Conservation (phyloP, 1,284 basidiomycete genomes). For the Erythrobasidium hasegawianum region DNA sequence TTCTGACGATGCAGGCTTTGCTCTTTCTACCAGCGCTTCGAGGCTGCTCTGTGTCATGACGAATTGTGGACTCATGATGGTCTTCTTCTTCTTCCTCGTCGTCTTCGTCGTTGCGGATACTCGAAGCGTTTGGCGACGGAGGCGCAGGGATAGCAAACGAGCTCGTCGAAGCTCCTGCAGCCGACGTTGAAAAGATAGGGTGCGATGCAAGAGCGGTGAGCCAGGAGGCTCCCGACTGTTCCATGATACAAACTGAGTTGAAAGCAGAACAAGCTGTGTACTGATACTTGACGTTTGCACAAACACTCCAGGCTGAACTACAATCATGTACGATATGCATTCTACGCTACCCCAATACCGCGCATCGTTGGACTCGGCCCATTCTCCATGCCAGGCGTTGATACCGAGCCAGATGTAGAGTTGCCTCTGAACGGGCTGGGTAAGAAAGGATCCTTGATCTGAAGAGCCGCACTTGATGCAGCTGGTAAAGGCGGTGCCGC, state of each 20-base stretch:
- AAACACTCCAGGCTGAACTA: neutral
- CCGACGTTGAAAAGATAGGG: slow-evolving; percentile 33
- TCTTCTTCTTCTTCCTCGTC: slow-evolving; percentile 2
- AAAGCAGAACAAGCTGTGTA: neutral
- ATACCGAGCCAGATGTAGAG: neutral
- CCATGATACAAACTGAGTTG: neutral
- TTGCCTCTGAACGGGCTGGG: slow-evolving; percentile 11
- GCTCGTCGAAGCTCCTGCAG: neutral
- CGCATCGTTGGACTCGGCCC: neutral
- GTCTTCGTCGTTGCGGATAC: slow-evolving; percentile 9
- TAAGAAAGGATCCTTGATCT: slow-evolving; percentile 28
- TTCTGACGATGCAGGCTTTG: slow-evolving; percentile 51
- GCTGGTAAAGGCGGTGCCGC: slow-evolving; percentile 22
- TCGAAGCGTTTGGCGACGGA: slow-evolving; percentile 1
- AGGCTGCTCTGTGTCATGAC: neutral
- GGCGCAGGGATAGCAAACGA: slow-evolving; percentile 1
- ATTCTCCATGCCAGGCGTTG: slow-evolving; percentile 3
- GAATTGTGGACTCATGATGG: neutral
- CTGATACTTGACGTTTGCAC: neutral
- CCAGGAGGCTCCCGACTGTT: slow-evolving; percentile 17
- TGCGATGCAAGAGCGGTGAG: slow-evolving; percentile 33
- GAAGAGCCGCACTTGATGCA: slow-evolving; percentile 24
- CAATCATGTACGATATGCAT: neutral
- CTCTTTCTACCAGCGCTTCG: slow-evolving; percentile 5
- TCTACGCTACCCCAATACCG: neutral